phyloP scores from a whole-genome alignment of 2,329 filamentous ascomycete species.

The Madurella mycetomatis region DNA sequence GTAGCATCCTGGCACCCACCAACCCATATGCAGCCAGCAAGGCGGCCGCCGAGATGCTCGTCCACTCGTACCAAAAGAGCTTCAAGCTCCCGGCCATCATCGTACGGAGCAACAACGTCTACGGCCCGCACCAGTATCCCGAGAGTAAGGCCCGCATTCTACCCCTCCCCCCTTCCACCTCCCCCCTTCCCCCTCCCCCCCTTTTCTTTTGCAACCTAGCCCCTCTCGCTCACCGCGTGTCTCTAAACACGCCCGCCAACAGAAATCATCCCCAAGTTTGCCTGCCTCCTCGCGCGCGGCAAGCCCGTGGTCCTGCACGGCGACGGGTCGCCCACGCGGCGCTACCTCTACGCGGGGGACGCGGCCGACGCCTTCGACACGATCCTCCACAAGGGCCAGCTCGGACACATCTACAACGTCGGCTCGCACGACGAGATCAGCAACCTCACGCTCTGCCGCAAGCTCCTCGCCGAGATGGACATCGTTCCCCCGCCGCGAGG shows the following conservation, averaged over 20 bases:
- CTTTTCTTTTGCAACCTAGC: constrained; percentile 1
- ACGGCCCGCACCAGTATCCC: constrained; percentile 78
- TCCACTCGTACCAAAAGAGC: constrained; percentile 81
- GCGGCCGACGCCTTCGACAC: constrained; percentile 80
- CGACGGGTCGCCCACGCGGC: constrained; percentile 67
- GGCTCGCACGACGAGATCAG: constrained; percentile 73
- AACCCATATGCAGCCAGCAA: constrained; percentile 81
- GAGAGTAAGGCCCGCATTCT: constrained; percentile 57
- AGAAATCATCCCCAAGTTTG: constrained; percentile 85
- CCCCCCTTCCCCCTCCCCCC: not conserved
- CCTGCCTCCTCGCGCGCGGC: constrained; percentile 62
- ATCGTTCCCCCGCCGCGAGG: constrained; percentile 40
- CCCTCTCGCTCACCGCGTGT: not conserved
- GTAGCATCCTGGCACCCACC: constrained; percentile 70
- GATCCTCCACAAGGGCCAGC: constrained; percentile 70
- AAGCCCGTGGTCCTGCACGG: constrained; percentile 70
- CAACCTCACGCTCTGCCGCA: constrained; percentile 64
- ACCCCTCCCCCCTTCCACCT: not conserved
- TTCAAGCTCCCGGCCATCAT: constrained; percentile 78
- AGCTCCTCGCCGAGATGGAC: constrained; percentile 59
- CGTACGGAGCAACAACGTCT: constrained; percentile 79
- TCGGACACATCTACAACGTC: constrained; percentile 79
- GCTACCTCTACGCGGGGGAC: constrained; percentile 75
- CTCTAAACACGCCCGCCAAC: not conserved
- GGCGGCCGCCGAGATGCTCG: constrained; percentile 77